A percentile compares a stretch with the other conserved stretches of the same genome.
Evolutionary conservation across 805 yeast species (phyloP).

Genomic region (Schizosaccharomyces cryophilus): DNA sequence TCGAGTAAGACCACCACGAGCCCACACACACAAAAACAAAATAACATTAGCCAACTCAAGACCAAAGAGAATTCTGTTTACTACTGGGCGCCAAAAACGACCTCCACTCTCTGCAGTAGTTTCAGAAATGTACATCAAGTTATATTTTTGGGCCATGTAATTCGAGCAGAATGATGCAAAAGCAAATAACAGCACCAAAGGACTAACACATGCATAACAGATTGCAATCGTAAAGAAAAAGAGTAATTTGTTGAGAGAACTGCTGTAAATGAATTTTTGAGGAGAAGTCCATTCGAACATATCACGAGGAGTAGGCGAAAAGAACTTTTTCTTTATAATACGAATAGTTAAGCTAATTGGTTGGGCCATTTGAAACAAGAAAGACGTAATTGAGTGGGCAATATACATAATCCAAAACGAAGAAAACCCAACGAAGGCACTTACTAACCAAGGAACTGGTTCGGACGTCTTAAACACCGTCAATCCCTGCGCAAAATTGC

Average conservation of each 20-base stretch:
- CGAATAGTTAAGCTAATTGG: constrained; percentile 11
- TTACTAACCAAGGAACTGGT: neutral
- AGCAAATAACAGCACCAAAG: neutral
- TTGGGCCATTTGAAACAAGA: constrained; percentile 14
- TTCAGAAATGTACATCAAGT: constrained; percentile 14
- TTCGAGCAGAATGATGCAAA: constrained; percentile 10
- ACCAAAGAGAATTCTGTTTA: constrained; percentile 15
- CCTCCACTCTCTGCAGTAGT: constrained; percentile 19
- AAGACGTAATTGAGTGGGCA: constrained; percentile 9
- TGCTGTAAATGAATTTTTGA: constrained; percentile 11
- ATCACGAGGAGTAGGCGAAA: constrained; percentile 14
- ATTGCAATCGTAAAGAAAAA: neutral
- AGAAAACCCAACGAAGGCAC: constrained; percentile 16
- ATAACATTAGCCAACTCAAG: constrained; percentile 16
- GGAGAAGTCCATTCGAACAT: constrained; percentile 10
- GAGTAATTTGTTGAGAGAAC: constrained; percentile 7
- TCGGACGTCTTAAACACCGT: neutral
- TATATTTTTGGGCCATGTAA: constrained; percentile 15
- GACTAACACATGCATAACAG: neutral
- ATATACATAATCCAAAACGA: constrained; percentile 20
- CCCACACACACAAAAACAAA: constrained; percentile 17
- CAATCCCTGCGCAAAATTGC: neutral
- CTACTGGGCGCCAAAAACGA: constrained; percentile 15
- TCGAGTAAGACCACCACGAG: constrained; percentile 8
- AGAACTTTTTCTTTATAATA: constrained; percentile 9